Evolutionary conservation across 1,284 basidiomycete species (phyloP).

Genomic region (Ceratobasidium sp.): DNA sequence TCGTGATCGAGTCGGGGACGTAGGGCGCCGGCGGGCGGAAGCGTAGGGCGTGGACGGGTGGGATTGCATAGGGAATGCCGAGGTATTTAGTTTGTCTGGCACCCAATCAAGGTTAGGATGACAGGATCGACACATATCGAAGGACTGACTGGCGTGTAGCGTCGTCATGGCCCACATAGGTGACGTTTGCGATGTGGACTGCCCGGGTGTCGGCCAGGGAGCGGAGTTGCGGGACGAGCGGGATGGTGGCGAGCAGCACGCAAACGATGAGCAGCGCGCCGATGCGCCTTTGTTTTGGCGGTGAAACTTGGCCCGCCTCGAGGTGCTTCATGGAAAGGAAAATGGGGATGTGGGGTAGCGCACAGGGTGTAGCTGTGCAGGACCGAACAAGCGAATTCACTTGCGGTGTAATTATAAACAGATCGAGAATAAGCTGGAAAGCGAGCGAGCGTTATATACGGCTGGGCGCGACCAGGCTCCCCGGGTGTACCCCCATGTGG

Average conservation of each 20-base stretch:
- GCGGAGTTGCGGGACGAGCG: slow-evolving; percentile 9
- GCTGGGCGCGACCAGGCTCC: neutral
- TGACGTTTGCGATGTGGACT: slow-evolving; percentile 13
- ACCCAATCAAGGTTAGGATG: neutral
- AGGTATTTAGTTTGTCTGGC: slow-evolving; percentile 61
- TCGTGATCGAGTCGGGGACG: slow-evolving; percentile 18
- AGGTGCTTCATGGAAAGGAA: slow-evolving; percentile 10
- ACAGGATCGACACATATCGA: neutral
- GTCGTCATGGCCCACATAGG: slow-evolving; percentile 19
- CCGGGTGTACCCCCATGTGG: slow-evolving; percentile 18
- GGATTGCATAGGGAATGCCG: slow-evolving; percentile 64
- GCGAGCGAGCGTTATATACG: neutral
- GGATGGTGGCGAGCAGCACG: neutral
- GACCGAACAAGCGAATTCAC: neutral
- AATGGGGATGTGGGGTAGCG: neutral
- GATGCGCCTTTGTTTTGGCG: neutral
- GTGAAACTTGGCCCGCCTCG: neutral
- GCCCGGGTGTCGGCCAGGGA: neutral
- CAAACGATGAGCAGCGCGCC: neutral
- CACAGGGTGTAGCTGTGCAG: slow-evolving; percentile 20
- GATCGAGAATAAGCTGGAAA: slow-evolving; percentile 26
- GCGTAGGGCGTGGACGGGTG: slow-evolving; percentile 56
- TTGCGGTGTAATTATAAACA: slow-evolving; percentile 22
- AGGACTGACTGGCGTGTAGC: slow-evolving; percentile 15
- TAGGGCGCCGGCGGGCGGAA: slow-evolving; percentile 59